Base-by-base conservation (phyloP, 495 filamentous ascomycete species). In the Recurvomyces mirabilis region DNA sequence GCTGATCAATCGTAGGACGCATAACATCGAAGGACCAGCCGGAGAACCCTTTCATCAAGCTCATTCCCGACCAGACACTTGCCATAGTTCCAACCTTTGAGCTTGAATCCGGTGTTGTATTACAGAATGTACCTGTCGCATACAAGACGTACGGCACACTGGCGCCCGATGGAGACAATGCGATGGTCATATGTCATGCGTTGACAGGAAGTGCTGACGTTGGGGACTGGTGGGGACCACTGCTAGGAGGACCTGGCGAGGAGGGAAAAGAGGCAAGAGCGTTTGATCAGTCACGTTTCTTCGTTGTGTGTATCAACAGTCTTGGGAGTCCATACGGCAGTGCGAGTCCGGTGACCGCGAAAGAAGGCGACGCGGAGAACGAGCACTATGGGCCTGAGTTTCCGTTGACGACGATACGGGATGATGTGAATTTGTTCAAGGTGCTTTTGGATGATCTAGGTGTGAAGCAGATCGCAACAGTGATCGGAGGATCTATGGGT, bases 401-500 rank as follows among this genome's bases (percentile, higher is more conserved):
- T 56, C 91, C 91, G 38, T 66, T 96, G 52, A 95, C 89, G 12
- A 98, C 91, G 4, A 80, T 96, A 38, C 70, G 87, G 49, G 91
- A 98, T 61, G 91, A 98, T 69, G 91, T 95, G 34, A 86, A 81
- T 31, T 75, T 98, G 35, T 93, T 94, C 68, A 94, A 87, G 59
- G 60, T 94, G 10, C 70, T 98, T 7, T 72, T 98, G 9, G 89
- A 96, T 55, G 81, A 93, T 37, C 67, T 98, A 11, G 91, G 91
- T 12, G 76, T 98, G 30, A 74, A 71, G 46, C 82, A 87, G 57
- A 73, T 98, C 43, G 91, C 91, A 4, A 79, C 82, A 1, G 89
- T 87, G 13, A 79, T 98, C 48, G 91, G 91, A 48, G 91, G 91
- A n/a, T 96, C 91, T 11, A 94, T 98, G 77, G 91, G 91, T 39